phyloP scores from a whole-genome alignment of 176 grass and related monocot species.

The Cymbopogon citratus region DNA sequence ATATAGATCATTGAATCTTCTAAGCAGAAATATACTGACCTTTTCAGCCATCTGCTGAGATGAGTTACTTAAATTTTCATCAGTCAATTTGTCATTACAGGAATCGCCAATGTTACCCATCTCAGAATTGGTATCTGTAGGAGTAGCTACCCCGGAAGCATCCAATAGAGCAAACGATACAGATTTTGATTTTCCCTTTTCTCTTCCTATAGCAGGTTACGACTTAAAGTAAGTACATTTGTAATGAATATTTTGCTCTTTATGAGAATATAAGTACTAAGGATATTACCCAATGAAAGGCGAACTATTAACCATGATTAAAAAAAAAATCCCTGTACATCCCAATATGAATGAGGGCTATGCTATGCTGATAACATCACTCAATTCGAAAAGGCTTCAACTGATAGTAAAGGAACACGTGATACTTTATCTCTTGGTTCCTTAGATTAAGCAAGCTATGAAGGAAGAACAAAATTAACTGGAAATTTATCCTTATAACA shows the following conservation, averaged over 20 bases:
- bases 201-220: slow-evolving; percentile 22
- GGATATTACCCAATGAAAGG: background rate
- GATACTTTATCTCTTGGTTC: background rate
- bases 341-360: background rate
- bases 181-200: slow-evolving; percentile 41
- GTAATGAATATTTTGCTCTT: slow-evolving; percentile 11
- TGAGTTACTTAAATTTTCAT: slow-evolving; percentile 29
- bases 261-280: slow-evolving; percentile 19
- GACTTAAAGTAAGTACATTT: slow-evolving; percentile 30
- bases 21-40: slow-evolving; percentile 6
- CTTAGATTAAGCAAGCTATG: background rate
- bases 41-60: slow-evolving; percentile 19
- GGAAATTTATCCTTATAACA: background rate
- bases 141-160: slow-evolving; percentile 10
- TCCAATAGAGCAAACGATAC: slow-evolving; percentile 48
- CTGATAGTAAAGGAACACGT: background rate
- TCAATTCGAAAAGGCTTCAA: slow-evolving; percentile 1
- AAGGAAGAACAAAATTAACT: background rate
- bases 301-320: background rate
- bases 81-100: background rate
- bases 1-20: background rate
- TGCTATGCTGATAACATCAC: background rate
- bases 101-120: background rate
- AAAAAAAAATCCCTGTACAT: background rate
- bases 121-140: slow-evolving; percentile 27